Percentiles rank a stretch among this genome's conserved stretches.
phyloP scores from a whole-genome alignment of 106 monocot species.

The Dendrobium huoshanense region DNA sequence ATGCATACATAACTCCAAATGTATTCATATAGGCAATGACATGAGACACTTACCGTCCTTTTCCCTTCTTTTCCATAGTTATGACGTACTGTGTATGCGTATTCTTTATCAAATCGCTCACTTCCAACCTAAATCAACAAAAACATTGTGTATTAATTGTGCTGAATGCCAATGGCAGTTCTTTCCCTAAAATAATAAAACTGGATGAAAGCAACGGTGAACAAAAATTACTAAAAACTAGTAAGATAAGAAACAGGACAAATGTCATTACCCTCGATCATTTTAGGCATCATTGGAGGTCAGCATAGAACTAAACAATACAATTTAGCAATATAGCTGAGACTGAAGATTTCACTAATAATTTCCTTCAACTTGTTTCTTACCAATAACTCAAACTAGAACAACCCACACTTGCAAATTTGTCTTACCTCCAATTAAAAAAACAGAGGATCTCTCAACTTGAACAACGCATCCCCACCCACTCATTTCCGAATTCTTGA shows the following conservation, averaged over 20 bases:
- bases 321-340: background rate
- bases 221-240: background rate
- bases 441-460: background rate
- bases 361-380: background rate
- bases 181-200: no score
- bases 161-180: no score
- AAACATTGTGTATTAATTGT: background rate
- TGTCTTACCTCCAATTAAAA: background rate
- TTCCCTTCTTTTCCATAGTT: slow-evolving; percentile 99
- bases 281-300: background rate
- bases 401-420: background rate
- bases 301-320: background rate
- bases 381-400: background rate
- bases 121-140: slow-evolving; percentile 52
- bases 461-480: no score
- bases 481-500: background rate
- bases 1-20: slow-evolving; percentile 1
- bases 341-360: background rate
- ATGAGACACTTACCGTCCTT: slow-evolving; percentile 46
- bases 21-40: background rate
- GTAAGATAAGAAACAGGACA: background rate
- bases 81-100: slow-evolving; percentile 83
- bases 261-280: background rate
- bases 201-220: no score
- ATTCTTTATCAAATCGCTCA: slow-evolving; percentile 94